These are phyloP conservation scores for Backusella liffmaniae DNA, from an alignment of 192 early-diverging fungal species.

Conservation along the genomic window DNA sequence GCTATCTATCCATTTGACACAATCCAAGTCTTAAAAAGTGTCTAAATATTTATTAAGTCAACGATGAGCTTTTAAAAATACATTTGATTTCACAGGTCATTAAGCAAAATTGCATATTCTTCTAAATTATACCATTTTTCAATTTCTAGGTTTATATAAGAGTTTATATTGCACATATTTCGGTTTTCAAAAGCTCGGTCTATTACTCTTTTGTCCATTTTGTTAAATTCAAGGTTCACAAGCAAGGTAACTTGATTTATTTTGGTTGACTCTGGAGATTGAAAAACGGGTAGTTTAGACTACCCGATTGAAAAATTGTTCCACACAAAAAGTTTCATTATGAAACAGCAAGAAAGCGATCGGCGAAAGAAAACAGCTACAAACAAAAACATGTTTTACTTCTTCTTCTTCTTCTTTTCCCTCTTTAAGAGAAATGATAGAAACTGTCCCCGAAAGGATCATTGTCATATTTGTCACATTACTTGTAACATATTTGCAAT, in stretches of 20 bases:
- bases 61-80: neutral
- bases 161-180: neutral
- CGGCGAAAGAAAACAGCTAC: neutral
- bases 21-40: neutral
- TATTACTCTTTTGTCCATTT: neutral
- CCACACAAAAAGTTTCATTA: neutral
- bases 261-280: neutral
- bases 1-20: neutral
- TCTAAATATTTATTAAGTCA: too few species aligned
- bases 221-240: neutral
- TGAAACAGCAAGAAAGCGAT: neutral
- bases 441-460: neutral
- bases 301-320: neutral
- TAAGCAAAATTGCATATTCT: neutral
- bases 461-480: slow-evolving; percentile 2
- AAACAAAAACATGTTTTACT: neutral
- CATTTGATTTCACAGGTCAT: neutral
- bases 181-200: neutral
- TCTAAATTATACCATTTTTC: neutral
- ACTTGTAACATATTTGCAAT: slow-evolving; percentile 6
- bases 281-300: neutral
- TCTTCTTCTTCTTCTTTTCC: neutral
- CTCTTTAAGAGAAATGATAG: neutral
- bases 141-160: neutral
- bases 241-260: neutral